phyloP scores from a whole-genome alignment of 805 yeast species.

The Phaffomyces thermotolerans region DNA sequence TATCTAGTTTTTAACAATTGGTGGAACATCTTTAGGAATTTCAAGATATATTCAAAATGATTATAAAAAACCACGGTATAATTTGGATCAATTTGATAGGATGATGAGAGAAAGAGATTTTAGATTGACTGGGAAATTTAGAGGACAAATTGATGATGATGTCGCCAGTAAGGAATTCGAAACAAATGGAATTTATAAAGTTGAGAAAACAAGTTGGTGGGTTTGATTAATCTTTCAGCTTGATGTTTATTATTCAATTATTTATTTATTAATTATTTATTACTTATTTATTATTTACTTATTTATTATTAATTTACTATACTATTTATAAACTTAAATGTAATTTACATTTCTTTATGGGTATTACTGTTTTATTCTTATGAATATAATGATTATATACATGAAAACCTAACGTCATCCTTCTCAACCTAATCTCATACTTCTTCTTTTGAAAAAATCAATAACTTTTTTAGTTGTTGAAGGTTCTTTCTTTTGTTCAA shows the following conservation, averaged over 20 bases:
- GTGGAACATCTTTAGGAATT: slow-evolving; percentile 44
- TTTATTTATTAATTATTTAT: neutral
- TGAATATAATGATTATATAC: neutral
- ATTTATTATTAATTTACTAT: neutral
- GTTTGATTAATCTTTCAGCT: neutral
- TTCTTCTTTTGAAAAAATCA: slow-evolving; percentile 72
- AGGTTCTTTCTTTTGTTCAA: slow-evolving; percentile 40
- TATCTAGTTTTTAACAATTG: slow-evolving; percentile 38
- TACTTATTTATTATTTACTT: neutral
- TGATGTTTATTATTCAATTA: neutral
- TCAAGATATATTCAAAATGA: slow-evolving; percentile 39
- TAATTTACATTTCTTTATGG: too few species aligned
- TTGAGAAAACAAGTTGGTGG: slow-evolving; percentile 25
- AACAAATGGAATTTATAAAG: slow-evolving; percentile 45
- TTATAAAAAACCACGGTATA: slow-evolving; percentile 46
- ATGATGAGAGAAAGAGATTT: slow-evolving; percentile 61
- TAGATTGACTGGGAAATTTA: slow-evolving; percentile 63
- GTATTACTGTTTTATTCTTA: neutral
- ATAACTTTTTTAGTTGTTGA: slow-evolving; percentile 73
- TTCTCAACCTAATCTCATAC: slow-evolving; percentile 24
- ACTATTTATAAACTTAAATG: neutral
- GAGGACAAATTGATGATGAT: slow-evolving; percentile 62
- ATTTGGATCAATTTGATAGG: slow-evolving; percentile 47
- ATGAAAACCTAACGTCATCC: too few species aligned
- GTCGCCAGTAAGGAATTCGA: slow-evolving; percentile 74